phyloP scores from a whole-genome alignment of 2,329 filamentous ascomycete genomes.

The Lecanicillium sp. region DNA sequence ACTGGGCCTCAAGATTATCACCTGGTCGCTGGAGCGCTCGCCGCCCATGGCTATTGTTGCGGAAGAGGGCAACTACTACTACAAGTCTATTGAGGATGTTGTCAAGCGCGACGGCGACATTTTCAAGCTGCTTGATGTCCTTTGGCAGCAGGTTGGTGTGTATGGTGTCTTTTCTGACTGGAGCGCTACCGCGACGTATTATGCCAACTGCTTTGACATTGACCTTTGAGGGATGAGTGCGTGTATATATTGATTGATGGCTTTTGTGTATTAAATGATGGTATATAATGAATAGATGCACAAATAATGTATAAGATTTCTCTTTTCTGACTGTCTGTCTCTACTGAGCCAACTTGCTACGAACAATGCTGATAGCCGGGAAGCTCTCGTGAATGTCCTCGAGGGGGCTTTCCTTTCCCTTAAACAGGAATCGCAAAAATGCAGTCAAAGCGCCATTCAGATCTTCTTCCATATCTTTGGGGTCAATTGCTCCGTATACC shows the following conservation, averaged over 20 bases:
- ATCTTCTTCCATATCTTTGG: background rate
- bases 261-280: background rate
- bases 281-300: background rate
- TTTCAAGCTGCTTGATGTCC: slow-evolving; percentile 56
- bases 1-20: slow-evolving; percentile 55
- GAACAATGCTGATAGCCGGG: background rate
- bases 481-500: slow-evolving; percentile 1
- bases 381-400: background rate
- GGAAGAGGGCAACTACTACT: slow-evolving; percentile 44
- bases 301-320: background rate
- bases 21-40: slow-evolving; percentile 62
- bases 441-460: slow-evolving; percentile 3
- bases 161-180: slow-evolving; percentile 60
- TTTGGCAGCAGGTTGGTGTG: slow-evolving; percentile 53
- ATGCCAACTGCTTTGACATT: slow-evolving; percentile 58
- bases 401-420: background rate
- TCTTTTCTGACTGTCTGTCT: too few species aligned
- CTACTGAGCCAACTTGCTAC: background rate
- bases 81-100: slow-evolving; percentile 42
- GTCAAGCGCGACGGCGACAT: slow-evolving; percentile 58
- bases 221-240: slow-evolving; percentile 3
- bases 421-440: slow-evolving; percentile 3
- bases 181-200: slow-evolving; percentile 60
- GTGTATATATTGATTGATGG: background rate
- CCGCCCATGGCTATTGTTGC: slow-evolving; percentile 46